Evolutionary conservation across 2,329 filamentous ascomycete genomes (phyloP), one percentile per base, ranked within the genome.

Genomic region (Emmonsiellopsis sp.): DNA sequence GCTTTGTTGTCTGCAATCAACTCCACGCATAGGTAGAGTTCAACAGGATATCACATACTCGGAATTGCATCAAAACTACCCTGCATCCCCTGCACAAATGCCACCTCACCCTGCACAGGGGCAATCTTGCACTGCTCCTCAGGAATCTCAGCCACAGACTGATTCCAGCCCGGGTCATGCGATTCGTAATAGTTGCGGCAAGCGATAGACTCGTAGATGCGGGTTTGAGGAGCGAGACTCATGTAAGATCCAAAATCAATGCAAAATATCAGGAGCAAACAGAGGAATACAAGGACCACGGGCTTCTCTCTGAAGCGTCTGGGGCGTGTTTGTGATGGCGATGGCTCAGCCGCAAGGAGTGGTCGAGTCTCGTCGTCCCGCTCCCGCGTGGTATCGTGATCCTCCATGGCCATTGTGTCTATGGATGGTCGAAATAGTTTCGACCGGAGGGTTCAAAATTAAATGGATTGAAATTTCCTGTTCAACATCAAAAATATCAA

Each of bases 101-200:
- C 76, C 58, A 79, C 58, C 60, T 75, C 71, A 46, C 74, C 68
- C 58, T 79, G 76, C 16, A 79, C 69, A 42, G 67, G 67, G 34
- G 72, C 69, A n/a, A 73, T 63, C 64, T 79, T 79, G 62, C 76
- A 79, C 57, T 74, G 58, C n/a, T 67, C 64, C 65, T 79, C 76
- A 1, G 69, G 64, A 13, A 79, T 70, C 26, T 67, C 65, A 10
- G 74, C 73, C 55, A 71, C 64, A 7, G 60, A 54, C 1, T 62
- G 65, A 57, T 78, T 74, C 55, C 71, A 65, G n/a, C 65, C 68
- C 15, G 73, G 67, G 53, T 78, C 73, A 46, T 69, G 62, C 32
- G 64, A 58, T 37, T 65, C 51, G 57, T 73, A 79, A 61, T 75
- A 73, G 35, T 70, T 66, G 16, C 72, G 66, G 59, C 76, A 79